Evolutionary conservation across 2,329 filamentous ascomycete species (phyloP).

Genomic region (Xylariaceae sp.): DNA sequence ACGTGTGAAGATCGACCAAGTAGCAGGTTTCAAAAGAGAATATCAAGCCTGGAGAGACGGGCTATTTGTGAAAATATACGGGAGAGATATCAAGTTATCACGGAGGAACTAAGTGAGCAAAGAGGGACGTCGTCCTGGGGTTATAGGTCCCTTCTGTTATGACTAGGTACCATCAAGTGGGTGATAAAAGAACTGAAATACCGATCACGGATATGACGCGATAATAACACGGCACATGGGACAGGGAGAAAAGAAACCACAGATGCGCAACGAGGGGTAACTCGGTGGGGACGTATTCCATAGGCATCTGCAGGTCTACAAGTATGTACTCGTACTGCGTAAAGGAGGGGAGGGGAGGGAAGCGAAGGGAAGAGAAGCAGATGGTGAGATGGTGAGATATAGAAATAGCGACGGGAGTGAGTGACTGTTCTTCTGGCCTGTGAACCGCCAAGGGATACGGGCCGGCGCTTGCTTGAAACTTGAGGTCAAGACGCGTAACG

Average conservation of each 20-base stretch:
- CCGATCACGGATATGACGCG: neutral
- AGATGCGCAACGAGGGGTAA: slow-evolving; percentile 13
- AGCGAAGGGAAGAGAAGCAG: neutral
- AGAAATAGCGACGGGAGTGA: neutral
- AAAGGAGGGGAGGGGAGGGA: slow-evolving; percentile 11
- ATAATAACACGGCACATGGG: neutral
- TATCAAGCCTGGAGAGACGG: too few species aligned
- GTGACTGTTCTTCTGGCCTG: neutral
- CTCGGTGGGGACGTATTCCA: slow-evolving; percentile 10
- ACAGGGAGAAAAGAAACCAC: neutral
- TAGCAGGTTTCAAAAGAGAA: too few species aligned
- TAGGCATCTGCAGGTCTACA: slow-evolving; percentile 15
- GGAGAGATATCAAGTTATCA: too few species aligned
- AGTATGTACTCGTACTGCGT: slow-evolving; percentile 12
- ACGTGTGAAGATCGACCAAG: too few species aligned
- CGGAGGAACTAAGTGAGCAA: too few species aligned
- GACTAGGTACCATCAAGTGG: neutral
- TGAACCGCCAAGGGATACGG: slow-evolving; percentile 9
- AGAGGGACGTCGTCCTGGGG: neutral
- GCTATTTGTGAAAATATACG: too few species aligned
- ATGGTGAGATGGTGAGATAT: neutral
- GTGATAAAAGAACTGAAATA: neutral
- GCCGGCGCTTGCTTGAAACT: slow-evolving; percentile 13
- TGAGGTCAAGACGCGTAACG: slow-evolving; percentile 19
- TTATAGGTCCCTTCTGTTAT: slow-evolving; percentile 13